Evolutionary conservation across 495 filamentous ascomycete species (phyloP).

Genomic region (Copromyces sp.): DNA sequence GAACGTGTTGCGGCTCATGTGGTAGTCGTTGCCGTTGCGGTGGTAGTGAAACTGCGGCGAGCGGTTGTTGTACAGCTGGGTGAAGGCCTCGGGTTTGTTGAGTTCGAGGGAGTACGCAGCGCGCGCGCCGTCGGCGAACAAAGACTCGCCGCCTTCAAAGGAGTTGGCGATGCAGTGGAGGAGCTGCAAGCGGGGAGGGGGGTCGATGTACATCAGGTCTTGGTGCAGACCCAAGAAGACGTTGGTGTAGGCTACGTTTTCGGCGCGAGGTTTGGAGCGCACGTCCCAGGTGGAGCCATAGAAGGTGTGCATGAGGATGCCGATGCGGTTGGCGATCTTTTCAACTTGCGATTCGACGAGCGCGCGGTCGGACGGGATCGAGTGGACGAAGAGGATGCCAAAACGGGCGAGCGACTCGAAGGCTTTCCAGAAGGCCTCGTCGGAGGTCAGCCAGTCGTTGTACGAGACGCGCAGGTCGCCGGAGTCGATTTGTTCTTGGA

Average conservation of each 20-base stretch:
- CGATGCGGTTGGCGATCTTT: slow-evolving; percentile 59
- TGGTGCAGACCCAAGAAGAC: slow-evolving; percentile 76
- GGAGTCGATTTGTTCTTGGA: slow-evolving; percentile 28
- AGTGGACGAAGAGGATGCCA: slow-evolving; percentile 64
- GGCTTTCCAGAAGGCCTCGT: slow-evolving; percentile 37
- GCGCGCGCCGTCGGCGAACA: slow-evolving; percentile 64
- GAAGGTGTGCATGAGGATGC: slow-evolving; percentile 68
- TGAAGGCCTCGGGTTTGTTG: slow-evolving; percentile 15
- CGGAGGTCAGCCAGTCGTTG: slow-evolving; percentile 54
- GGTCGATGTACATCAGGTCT: slow-evolving; percentile 80
- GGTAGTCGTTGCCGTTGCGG: slow-evolving; percentile 53
- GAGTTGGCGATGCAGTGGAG: slow-evolving; percentile 77
- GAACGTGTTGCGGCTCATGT: slow-evolving; percentile 37
- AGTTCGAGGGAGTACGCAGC: slow-evolving; percentile 42
- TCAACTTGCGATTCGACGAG: slow-evolving; percentile 47
- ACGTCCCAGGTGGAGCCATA: slow-evolving; percentile 91
- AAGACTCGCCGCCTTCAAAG: slow-evolving; percentile 64
- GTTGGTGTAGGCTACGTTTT: slow-evolving; percentile 86
- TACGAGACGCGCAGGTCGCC: slow-evolving; percentile 43
- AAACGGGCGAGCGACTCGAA: slow-evolving; percentile 43
- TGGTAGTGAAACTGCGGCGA: slow-evolving; percentile 58
- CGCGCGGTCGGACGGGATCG: slow-evolving; percentile 45
- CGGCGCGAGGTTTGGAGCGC: slow-evolving; percentile 58
- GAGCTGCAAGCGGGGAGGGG: slow-evolving; percentile 71
- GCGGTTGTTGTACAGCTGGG: slow-evolving; percentile 27